A percentile compares a stretch with the other conserved stretches of the same genome.
Conservation (phyloP, 2,329 filamentous ascomycete genomes). For the Bipolaris cookei region DNA sequence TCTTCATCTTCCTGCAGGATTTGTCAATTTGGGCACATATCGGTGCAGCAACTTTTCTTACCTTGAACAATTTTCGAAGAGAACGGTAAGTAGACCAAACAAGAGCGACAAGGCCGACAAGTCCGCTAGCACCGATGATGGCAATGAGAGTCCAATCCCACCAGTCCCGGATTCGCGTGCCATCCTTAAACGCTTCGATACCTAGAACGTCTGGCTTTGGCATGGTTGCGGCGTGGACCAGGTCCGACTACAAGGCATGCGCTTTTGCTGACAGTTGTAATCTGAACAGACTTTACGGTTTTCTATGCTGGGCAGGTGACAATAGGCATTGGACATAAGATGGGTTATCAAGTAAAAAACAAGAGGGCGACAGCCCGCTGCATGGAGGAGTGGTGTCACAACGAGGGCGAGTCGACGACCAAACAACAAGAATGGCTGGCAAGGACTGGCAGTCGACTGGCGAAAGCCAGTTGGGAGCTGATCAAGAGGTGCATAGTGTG, state of each 20-base stretch:
- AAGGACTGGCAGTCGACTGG: constrained; percentile 26
- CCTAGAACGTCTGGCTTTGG: constrained; percentile 32
- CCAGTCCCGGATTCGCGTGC: constrained; percentile 35
- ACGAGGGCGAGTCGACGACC: constrained; percentile 11
- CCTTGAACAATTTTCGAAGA: constrained; percentile 28
- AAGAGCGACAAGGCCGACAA: constrained; percentile 36
- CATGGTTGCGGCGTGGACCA: constrained; percentile 7
- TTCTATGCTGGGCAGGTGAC: neutral
- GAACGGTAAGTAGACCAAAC: constrained; percentile 35
- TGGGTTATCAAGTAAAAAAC: constrained; percentile 4
- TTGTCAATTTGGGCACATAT: constrained; percentile 15
- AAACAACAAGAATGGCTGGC: constrained; percentile 4
- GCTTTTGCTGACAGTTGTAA: neutral
- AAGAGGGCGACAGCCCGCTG: constrained; percentile 16
- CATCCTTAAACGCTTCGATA: constrained; percentile 38
- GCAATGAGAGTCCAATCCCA: constrained; percentile 45
- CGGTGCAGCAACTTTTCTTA: constrained; percentile 17
- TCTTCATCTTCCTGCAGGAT: constrained; percentile 22
- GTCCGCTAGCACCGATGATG: constrained; percentile 39
- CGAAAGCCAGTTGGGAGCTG: constrained; percentile 17
- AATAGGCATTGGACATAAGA: neutral
- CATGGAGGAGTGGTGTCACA: constrained; percentile 25
- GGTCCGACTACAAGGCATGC: neutral
- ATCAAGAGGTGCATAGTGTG: constrained; percentile 24
- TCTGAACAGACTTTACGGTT: neutral